Evolutionary conservation across 1,284 basidiomycete genomes (phyloP), one percentile per base, ranked within the genome.

Genomic region (Somion occarium): DNA sequence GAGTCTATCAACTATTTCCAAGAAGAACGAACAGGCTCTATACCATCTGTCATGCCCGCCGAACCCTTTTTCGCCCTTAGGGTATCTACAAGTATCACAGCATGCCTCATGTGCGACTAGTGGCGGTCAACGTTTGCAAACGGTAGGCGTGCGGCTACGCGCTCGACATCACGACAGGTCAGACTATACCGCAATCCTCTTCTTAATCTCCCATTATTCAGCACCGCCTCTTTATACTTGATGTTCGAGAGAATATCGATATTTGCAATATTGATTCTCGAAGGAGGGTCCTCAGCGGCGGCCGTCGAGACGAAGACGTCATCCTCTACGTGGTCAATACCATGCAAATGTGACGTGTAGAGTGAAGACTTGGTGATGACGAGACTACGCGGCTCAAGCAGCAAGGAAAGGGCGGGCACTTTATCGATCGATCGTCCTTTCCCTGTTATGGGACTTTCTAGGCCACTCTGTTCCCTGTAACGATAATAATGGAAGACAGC

Each of bases 401-500:
- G 73, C n/a, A 94, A 64, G 9, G 87, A 83, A 24, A 88, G 70
- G 19, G 85, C 69, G 1, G 92, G 91, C 1, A 62, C 71, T 22
- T 76, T 76, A 50, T 87, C 79, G 54, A 93, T 82, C 3, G 75
- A 37, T 19, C 26, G 18, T 20, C 49, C 49, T 42, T 43, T 51
- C 44, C 57, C 23, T 15, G 20, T 41, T 2, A 43, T 47, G 18
- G 50, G 46, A 5, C 53, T 45, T 26, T 13, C 1, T 18, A 26
- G 9, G 19, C 20, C 48, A 46, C 24, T 49, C 42, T 50, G 56
- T 22, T 66, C 62, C 53, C 66, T 68, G 61, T 92, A 94, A 52
- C 77, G 78, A 65, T 92, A 92, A 64, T 96, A 86, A 67, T 96
- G 83, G 60, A 98, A 88, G 43, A 93, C 73, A 1, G 88, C 76